Conservation (phyloP, 352 stramenopile species). For the Globisporangium nagaii region DNA sequence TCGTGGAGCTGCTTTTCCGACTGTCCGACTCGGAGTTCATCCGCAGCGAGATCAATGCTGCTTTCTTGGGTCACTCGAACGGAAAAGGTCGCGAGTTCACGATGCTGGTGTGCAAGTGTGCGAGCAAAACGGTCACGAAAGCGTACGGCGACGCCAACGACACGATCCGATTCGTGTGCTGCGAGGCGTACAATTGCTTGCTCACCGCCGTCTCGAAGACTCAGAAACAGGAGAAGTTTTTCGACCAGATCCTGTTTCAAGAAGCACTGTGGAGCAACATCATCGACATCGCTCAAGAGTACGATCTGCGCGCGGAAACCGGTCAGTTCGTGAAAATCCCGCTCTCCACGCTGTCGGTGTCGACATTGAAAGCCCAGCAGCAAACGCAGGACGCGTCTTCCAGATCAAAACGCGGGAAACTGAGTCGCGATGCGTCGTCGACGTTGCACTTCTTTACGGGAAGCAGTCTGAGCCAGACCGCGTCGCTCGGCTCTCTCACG, state of each 20-base stretch:
- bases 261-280: conserved; percentile 67
- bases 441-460: conserved; percentile 63
- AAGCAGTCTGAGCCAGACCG: conserved; percentile 67
- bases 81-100: conserved; percentile 78
- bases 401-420: conserved; percentile 1
- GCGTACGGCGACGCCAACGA: conserved; percentile 29
- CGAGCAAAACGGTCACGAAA: conserved; percentile 69
- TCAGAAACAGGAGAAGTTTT: conserved; percentile 86
- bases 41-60: conserved; percentile 58
- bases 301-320: conserved; percentile 46
- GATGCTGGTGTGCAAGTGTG: conserved; percentile 82
- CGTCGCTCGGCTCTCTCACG: conserved; percentile 4
- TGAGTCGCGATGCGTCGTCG: conserved; percentile 18
- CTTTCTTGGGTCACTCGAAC: conserved; percentile 61
- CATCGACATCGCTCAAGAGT: conserved; percentile 34
- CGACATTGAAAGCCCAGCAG: conserved; percentile 28
- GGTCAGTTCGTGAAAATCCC: conserved; percentile 43
- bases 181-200: conserved; percentile 69
- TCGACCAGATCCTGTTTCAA: conserved; percentile 81
- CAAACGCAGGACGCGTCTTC: conserved; percentile 12
- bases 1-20: conserved; percentile 65
- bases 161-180: conserved; percentile 39
- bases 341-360: conserved; percentile 40
- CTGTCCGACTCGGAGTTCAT: conserved; percentile 59
- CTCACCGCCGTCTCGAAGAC: conserved; percentile 71